Evolutionary conservation across 1,139 yeast species (phyloP), one percentile per base, ranked within the genome.

Genomic region (Yamadazyma sp.): DNA sequence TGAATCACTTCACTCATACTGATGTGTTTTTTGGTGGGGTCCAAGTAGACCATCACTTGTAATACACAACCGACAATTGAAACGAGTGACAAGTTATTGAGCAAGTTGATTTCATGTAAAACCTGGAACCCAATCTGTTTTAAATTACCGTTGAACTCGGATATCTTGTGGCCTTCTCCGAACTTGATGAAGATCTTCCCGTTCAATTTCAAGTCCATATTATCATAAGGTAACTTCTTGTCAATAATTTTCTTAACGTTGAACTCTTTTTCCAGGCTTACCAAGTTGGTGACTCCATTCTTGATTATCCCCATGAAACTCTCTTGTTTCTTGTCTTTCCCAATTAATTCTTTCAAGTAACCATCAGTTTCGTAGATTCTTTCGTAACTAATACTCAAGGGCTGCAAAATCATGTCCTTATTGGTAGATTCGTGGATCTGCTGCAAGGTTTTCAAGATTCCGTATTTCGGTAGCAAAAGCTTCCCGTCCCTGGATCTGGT

Each of bases 401-500:
- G 87, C 45, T 77, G 79, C 34, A 81, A 61, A 59, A 64, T 46
- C 54, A 70, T 46, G 50, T 72, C 72, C 35, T 69, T 69, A 2
- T 71, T 59, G 4, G 49, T 44, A n/a, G 67, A 63, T 10, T 71
- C 72, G 43, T 75, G 81, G 28, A 70, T 62, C 35, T 73, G 61
- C 31, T 75, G 63, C 41, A 74, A 56, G 12, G 69, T 72, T 57
- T 80, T 81, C 48, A 81, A 66, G 43, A 81, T 75, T 12, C 87
- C 87, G 51, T 77, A 80, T 52, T 81, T 81, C 8, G 87, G 87
- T 20, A 82, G 69, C 29, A 81, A 64, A 37, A 80, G 62, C 53
- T 81, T 81, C 12, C 87, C 87, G 41, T 81, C 82, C 47, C 87
- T 69, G 2, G 86, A 80, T 41, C 87, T 69, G 1, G 84, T 79